Evolutionary conservation across 75 land plant species (phyloP), one percentile per base, ranked within the genome.

Genomic region (Sequoia sempervirens): DNA sequence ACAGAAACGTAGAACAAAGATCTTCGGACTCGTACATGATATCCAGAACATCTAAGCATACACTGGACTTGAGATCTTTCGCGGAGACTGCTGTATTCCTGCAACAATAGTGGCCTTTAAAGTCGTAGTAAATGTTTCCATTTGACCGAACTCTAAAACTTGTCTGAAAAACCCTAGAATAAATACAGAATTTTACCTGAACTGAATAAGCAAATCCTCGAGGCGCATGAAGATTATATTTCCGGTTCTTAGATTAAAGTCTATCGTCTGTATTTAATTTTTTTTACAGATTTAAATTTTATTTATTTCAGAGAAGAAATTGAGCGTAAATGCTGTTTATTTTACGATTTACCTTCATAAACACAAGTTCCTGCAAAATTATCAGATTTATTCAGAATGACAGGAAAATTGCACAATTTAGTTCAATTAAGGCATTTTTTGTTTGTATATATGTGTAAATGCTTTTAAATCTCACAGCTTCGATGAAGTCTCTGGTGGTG

Each of bases 41-140:
- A 85, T 94, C 95, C 88, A 92, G 87, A 12, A 94, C 82, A 74
- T 92, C 91, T 86, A 89, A 84, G 87, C 94, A 94, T 12, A 85
- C 79, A 82, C 84, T 87, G 50, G 88, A 80, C 47, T 80, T 86
- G 53, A 92, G 53, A 40, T 82, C 54, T 6, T 87, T 89, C n/a
- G 89, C 95, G 43, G 79, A 78, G 82, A 83, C 86, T 38, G 92
- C 84, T 74, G 92, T 53, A 66, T 81, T 88, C 87, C 92, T 81
- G 30, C 4, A 32, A 15, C 37, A 17, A 30, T 26, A 2, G n/a
- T 23, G n/a, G 66, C 26, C 7, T 23, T 61, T 23, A 61, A 20
- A 23, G n/a, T 20, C 9, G 5, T 56, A 37, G 12, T 3, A 80
- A 47, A 47, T 6, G 11, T 3, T 80, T 18, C 53, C 20, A 15